Percentiles rank a stretch among this genome's conserved stretches.
phyloP scores from a whole-genome alignment of 2,329 filamentous ascomycete species.

The Fonsecaea monophora region DNA sequence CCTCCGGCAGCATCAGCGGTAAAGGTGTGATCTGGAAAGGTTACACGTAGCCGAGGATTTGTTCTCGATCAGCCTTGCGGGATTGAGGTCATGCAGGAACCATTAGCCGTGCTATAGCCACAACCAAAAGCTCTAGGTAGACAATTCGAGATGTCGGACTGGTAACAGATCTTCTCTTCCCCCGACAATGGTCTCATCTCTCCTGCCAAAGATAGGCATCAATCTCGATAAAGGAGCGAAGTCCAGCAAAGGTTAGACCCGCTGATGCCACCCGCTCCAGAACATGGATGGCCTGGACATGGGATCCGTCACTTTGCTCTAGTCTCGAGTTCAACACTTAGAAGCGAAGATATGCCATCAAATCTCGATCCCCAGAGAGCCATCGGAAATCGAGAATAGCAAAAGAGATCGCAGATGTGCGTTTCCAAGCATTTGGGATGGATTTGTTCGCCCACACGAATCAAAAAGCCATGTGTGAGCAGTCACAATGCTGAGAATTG shows the following conservation, averaged over 20 bases:
- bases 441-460: neutral
- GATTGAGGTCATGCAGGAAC: neutral
- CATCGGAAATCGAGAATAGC: neutral
- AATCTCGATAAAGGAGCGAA: neutral
- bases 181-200: neutral
- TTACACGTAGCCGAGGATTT: neutral
- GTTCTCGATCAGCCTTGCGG: neutral
- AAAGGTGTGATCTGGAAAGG: conserved; percentile 1
- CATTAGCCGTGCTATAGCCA: neutral
- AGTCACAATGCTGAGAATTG: neutral
- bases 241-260: neutral
- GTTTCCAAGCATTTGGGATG: neutral
- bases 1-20: neutral
- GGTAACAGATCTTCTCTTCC: neutral
- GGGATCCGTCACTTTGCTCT: neutral
- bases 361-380: neutral
- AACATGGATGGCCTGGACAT: neutral
- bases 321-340: neutral
- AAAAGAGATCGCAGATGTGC: neutral
- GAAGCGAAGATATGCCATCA: neutral
- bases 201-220: neutral
- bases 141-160: neutral
- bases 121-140: neutral
- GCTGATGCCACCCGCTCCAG: neutral
- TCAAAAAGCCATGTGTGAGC: neutral